Conservation (phyloP, 345 rosid species). For the Aegle marmelos region DNA sequence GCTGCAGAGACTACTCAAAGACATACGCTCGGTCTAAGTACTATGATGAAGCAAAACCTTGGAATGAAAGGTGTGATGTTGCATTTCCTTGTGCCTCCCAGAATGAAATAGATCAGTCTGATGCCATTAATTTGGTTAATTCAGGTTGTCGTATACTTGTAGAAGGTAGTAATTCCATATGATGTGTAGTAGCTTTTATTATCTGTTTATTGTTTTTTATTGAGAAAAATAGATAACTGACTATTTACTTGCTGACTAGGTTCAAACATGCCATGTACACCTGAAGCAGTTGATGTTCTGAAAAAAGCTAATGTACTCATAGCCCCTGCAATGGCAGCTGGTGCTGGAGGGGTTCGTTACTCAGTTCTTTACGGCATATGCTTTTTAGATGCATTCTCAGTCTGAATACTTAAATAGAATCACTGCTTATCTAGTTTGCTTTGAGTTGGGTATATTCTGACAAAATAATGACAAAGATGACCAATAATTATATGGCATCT, state of each 20-base stretch:
- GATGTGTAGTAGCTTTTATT: constrained; percentile 4
- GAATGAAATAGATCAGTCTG: constrained; percentile 93
- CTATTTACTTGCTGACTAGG: constrained; percentile 39
- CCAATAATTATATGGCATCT: background rate
- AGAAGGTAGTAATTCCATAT: constrained; percentile 61
- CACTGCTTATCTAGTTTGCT: background rate
- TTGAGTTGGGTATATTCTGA: background rate
- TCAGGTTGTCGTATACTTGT: constrained; percentile 87
- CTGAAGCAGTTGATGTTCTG: constrained; percentile 88
- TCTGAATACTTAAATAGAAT: background rate
- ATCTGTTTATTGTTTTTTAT: background rate
- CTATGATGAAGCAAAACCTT: constrained; percentile 94
- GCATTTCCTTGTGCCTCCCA: constrained; percentile 96
- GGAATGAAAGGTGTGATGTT: constrained; percentile 94
- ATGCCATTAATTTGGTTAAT: constrained; percentile 85
- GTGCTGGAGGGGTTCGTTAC: constrained; percentile 90
- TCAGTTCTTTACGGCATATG: constrained; percentile 12
- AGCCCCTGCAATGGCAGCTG: constrained; percentile 98
- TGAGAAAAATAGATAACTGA: background rate
- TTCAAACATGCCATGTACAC: constrained; percentile 95
- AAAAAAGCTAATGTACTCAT: constrained; percentile 83
- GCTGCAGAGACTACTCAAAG: constrained; percentile 91
- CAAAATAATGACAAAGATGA: too few species aligned
- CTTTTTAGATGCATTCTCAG: background rate
- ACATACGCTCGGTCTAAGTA: constrained; percentile 96